These are phyloP conservation scores for Lentinula novae-zelandiae DNA, from an alignment of 1,284 basidiomycete genomes.

Conservation along the genomic window DNA sequence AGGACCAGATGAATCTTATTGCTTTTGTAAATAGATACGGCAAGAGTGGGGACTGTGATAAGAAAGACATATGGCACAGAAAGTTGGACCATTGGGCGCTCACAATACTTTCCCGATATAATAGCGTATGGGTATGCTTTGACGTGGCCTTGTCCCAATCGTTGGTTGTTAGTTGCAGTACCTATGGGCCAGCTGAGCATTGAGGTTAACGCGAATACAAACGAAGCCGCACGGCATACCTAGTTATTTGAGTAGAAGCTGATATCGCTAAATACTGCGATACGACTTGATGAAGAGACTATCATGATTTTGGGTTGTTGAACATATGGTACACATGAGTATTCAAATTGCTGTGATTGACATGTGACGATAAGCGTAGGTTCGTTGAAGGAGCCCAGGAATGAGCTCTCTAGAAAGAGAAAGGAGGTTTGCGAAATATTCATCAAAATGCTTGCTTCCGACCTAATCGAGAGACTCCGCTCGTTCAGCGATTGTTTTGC, in stretches of 20 bases:
- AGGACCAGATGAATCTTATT: neutral
- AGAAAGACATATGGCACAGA: slow-evolving; percentile 2
- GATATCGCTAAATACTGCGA: neutral
- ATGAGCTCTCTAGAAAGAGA: neutral
- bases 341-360: neutral
- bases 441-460: neutral
- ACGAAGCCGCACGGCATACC: neutral
- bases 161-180: neutral
- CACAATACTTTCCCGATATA: neutral
- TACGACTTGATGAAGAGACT: neutral
- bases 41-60: neutral
- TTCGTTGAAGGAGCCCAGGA: neutral
- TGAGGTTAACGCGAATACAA: neutral
- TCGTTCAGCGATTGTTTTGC: no score
- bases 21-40: neutral
- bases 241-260: neutral
- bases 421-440: neutral
- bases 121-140: neutral
- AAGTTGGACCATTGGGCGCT: neutral
- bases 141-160: neutral
- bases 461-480: neutral
- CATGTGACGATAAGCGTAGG: neutral
- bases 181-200: neutral
- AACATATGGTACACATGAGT: neutral
- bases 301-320: neutral